Evolutionary conservation across 2,329 filamentous ascomycete species (phyloP).

Genomic region (Neopestalotiopsis clavispora): DNA sequence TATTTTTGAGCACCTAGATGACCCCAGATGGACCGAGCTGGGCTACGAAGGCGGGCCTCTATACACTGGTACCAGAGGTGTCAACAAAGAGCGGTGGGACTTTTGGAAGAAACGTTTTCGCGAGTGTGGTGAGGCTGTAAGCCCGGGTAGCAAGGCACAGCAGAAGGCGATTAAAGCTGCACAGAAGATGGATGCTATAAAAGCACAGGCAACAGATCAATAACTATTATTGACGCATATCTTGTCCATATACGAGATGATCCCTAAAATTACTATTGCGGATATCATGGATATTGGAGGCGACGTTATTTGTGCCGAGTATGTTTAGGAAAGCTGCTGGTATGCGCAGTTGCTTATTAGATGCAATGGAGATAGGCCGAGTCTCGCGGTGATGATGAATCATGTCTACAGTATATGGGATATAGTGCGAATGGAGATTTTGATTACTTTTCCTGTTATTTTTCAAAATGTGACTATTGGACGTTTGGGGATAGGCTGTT

Average conservation of each 20-base stretch:
- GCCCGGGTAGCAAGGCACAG: neutral
- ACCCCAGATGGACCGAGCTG: neutral
- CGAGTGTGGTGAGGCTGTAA: neutral
- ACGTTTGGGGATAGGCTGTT: neutral
- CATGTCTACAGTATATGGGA: no score
- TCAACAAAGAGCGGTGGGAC: neutral
- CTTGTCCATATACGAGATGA: slow-evolving; percentile 5
- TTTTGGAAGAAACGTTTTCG: slow-evolving; percentile 6
- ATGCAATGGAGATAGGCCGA: no score
- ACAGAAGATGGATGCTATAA: neutral
- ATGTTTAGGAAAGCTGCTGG: slow-evolving; percentile 16
- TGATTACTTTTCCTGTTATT: no score
- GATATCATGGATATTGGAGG: slow-evolving; percentile 27
- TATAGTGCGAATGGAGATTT: no score
- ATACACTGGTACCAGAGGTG: neutral
- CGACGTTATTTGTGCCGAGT: slow-evolving; percentile 25
- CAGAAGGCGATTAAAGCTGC: neutral
- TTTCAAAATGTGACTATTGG: neutral
- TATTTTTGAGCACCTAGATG: neutral
- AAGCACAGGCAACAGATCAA: neutral
- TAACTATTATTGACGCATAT: neutral
- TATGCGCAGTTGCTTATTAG: no score
- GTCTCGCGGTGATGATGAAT: no score
- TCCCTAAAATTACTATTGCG: slow-evolving; percentile 38
- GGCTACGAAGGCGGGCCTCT: neutral